phyloP scores from a whole-genome alignment of 129 eudicot species.

The Flaveria trinervia region DNA sequence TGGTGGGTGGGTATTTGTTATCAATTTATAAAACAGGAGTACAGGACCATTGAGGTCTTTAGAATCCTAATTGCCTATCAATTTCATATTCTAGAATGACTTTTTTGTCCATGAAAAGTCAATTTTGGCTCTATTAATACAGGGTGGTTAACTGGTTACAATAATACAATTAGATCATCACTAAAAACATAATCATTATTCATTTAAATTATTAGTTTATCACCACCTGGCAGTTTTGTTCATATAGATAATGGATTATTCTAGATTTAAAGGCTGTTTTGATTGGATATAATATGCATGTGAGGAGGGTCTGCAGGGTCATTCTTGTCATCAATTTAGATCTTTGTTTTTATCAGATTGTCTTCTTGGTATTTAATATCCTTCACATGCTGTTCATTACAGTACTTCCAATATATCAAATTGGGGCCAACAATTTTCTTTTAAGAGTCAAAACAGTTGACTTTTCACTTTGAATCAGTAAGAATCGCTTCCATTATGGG shows the following conservation, averaged over 20 bases:
- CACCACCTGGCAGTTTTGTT: neutral
- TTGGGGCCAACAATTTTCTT: conserved; percentile 20
- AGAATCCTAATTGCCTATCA: conserved; percentile 9
- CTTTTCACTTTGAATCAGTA: neutral
- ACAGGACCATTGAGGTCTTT: no score
- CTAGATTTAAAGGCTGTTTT: conserved; percentile 20
- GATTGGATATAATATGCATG: conserved; percentile 37
- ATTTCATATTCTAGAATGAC: conserved; percentile 23
- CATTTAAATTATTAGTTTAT: conserved; percentile 21
- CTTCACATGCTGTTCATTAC: conserved; percentile 28
- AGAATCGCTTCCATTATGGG: neutral
- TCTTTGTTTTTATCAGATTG: conserved; percentile 33
- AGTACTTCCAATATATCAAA: conserved; percentile 11
- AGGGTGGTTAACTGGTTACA: conserved; percentile 16
- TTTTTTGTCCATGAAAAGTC: conserved; percentile 31
- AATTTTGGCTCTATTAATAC: conserved; percentile 26
- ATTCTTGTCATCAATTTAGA: conserved; percentile 33
- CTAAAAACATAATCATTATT: conserved; percentile 6
- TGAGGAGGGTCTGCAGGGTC: conserved; percentile 26
- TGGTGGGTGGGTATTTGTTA: conserved; percentile 16
- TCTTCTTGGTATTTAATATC: conserved; percentile 25
- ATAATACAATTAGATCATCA: conserved; percentile 24
- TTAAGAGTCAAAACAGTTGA: conserved; percentile 7
- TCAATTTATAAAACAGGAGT: neutral
- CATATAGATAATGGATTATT: conserved; percentile 27